These are phyloP conservation scores for Fusarium foetens DNA, from an alignment of 2,329 filamentous ascomycete species.

Conservation along the genomic window DNA sequence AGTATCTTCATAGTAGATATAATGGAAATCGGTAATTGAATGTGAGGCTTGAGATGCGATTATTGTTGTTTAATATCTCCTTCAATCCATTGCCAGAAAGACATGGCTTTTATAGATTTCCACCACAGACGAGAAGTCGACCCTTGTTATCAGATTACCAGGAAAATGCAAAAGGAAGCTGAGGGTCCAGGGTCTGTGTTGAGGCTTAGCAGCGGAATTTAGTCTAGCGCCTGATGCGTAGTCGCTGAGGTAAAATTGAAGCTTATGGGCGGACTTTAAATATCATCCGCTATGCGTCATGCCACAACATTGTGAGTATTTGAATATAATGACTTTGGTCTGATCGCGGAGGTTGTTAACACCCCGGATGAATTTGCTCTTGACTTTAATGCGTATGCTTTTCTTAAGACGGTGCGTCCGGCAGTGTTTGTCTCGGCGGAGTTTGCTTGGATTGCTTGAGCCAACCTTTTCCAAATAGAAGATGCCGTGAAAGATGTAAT, in stretches of 20 bases:
- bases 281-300: background rate
- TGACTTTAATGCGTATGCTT: too few relatives aligned
- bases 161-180: accelerated
- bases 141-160: accelerated
- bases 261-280: background rate
- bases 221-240: background rate
- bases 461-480: too few relatives aligned
- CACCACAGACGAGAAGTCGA: accelerated
- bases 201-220: background rate
- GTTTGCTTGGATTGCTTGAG: too few relatives aligned
- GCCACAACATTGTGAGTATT: background rate
- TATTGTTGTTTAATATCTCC: background rate
- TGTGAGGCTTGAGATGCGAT: accelerated
- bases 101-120: background rate
- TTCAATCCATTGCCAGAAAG: background rate
- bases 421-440: too few relatives aligned
- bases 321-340: too few relatives aligned
- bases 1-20: background rate
- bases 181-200: accelerated
- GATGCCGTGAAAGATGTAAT: too few relatives aligned
- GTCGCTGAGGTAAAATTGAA: background rate
- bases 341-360: too few relatives aligned
- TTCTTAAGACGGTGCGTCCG: too few relatives aligned
- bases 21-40: accelerated
- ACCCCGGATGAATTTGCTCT: too few relatives aligned